Percentiles rank a stretch among this genome's conserved stretches.
phyloP scores from a whole-genome alignment of 371 early-diverging fungal genomes.

The Rhizopus sp. region DNA sequence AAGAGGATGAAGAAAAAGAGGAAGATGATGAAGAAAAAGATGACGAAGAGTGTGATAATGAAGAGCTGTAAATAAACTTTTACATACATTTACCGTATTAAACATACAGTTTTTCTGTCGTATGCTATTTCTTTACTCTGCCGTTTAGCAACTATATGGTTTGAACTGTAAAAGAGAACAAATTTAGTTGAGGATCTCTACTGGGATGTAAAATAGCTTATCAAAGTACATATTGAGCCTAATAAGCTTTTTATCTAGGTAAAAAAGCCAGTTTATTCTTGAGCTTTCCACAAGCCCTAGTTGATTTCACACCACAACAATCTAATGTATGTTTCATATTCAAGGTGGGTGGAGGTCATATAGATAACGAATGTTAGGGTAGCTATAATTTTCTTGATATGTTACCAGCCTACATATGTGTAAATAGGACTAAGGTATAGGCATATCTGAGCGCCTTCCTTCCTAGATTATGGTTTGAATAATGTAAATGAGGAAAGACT shows the following conservation, averaged over 20 bases:
- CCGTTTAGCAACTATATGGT: conserved; percentile 14
- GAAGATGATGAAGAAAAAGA: background rate
- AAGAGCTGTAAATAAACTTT: conserved; percentile 12
- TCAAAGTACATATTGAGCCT: conserved; percentile 17
- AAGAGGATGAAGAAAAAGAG: background rate
- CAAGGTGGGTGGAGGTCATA: conserved; percentile 7
- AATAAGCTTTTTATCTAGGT: conserved; percentile 16
- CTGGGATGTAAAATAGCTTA: conserved; percentile 16
- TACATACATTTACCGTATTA: conserved; percentile 14
- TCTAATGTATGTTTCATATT: conserved; percentile 8
- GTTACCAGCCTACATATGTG: conserved; percentile 14
- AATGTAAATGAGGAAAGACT: no score
- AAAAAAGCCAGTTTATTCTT: conserved; percentile 17
- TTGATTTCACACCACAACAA: conserved; percentile 13
- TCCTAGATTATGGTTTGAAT: no score
- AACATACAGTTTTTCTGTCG: conserved; percentile 16
- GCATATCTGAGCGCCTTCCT: no score
- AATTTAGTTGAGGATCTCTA: conserved; percentile 16
- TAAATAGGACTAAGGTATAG: background rate
- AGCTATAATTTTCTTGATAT: conserved; percentile 16
- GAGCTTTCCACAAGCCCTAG: conserved; percentile 18
- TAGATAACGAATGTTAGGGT: conserved; percentile 14
- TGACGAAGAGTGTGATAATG: conserved; percentile 1
- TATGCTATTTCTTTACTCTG: conserved; percentile 17
- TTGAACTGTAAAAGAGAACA: conserved; percentile 17